Percentiles rank a stretch among this genome's conserved stretches.
phyloP scores from a whole-genome alignment of 2,329 filamentous ascomycete species.

The Aspergillus neoniger region DNA sequence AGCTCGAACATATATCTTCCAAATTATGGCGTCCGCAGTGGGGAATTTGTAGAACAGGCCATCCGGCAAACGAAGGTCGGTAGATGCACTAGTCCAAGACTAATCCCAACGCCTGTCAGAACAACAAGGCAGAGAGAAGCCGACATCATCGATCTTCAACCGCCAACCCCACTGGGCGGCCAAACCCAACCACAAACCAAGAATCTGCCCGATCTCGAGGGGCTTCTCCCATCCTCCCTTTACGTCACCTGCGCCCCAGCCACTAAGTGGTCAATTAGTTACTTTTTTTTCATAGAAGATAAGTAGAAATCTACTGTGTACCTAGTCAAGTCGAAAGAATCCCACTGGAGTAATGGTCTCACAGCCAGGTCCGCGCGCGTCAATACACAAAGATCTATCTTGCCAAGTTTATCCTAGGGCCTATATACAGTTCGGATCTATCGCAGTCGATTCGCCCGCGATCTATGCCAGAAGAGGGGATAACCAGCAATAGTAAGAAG shows the following conservation, averaged over 20 bases:
- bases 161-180: constrained; percentile 1
- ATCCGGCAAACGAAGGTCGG: neutral
- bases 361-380: neutral
- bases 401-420: constrained; percentile 21
- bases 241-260: constrained; percentile 3
- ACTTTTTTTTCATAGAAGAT: neutral
- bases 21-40: neutral
- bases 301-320: neutral
- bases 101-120: neutral
- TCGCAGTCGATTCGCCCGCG: constrained; percentile 21
- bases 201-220: neutral
- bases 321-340: neutral
- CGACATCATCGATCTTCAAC: constrained; percentile 9
- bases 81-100: neutral
- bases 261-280: neutral
- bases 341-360: neutral
- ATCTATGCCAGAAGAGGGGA: constrained; percentile 14
- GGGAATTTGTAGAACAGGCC: neutral
- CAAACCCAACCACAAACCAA: neutral
- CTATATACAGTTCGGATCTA: constrained; percentile 28
- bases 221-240: neutral
- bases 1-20: neutral
- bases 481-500: constrained; percentile 11
- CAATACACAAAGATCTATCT: constrained; percentile 22
- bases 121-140: neutral